Evolutionary conservation across 495 filamentous ascomycete genomes (phyloP).

Genomic region (Alectoria sarmentosa): DNA sequence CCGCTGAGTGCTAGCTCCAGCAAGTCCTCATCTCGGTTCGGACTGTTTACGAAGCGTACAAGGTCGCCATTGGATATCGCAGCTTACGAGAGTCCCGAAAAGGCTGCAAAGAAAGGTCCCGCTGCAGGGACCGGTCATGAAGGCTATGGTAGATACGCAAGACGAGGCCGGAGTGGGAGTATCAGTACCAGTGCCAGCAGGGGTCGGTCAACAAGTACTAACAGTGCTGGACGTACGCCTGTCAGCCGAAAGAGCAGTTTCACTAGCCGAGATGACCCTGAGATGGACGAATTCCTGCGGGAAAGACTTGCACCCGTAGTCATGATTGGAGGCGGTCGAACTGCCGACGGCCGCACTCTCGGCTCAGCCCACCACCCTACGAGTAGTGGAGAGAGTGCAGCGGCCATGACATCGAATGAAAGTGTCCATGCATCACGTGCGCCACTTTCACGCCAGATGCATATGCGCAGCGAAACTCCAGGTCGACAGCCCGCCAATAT

Average conservation of each 20-base stretch:
- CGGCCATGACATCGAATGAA: conserved; percentile 63
- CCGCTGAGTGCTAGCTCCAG: conserved; percentile 29
- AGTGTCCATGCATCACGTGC: conserved; percentile 52
- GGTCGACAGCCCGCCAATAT: conserved; percentile 10
- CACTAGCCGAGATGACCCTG: conserved; percentile 44
- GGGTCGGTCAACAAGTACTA: conserved; percentile 51
- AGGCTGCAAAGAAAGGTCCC: conserved; percentile 66
- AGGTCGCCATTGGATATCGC: conserved; percentile 54
- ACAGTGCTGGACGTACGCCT: conserved; percentile 35
- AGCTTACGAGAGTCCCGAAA: conserved; percentile 47
- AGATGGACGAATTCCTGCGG: conserved; percentile 61
- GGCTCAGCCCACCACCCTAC: conserved; percentile 11
- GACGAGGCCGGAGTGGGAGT: conserved; percentile 43
- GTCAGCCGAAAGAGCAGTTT: conserved; percentile 47
- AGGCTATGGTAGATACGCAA: conserved; percentile 76
- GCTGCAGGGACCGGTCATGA: conserved; percentile 92
- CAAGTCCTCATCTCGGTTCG: conserved; percentile 53
- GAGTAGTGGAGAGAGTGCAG: conserved; percentile 32
- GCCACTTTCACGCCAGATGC: conserved; percentile 24
- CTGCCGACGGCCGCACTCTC: conserved; percentile 49
- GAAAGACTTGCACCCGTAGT: conserved; percentile 81
- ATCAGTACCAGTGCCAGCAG: conserved; percentile 40
- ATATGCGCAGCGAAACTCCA: background rate
- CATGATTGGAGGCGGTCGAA: conserved; percentile 69
- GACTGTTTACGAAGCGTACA: conserved; percentile 66